A percentile compares a stretch with the other conserved stretches of the same genome.
phyloP scores from a whole-genome alignment of 1,139 yeast genomes.

The Sugiyamaella grinbergsii region DNA sequence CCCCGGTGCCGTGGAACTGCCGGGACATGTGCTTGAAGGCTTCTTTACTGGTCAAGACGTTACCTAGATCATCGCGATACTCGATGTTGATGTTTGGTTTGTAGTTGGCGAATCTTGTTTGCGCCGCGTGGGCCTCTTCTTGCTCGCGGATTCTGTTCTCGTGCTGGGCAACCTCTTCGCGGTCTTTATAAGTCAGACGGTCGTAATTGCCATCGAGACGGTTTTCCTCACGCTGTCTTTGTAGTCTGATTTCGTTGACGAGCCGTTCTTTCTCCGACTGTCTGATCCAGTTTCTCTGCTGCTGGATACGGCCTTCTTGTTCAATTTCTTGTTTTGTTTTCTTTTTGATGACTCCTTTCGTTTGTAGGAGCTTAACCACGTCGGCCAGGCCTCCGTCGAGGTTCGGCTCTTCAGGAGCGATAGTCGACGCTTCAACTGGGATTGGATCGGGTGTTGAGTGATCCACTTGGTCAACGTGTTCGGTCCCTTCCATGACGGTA shows the following conservation, averaged over 20 bases:
- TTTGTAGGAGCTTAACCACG: constrained; percentile 56
- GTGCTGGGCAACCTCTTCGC: constrained; percentile 45
- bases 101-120: constrained; percentile 49
- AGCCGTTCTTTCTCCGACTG: constrained; percentile 29
- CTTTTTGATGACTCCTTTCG: constrained; percentile 46
- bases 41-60: constrained; percentile 63
- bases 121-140: constrained; percentile 39
- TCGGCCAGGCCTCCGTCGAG: constrained; percentile 59
- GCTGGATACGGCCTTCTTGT: constrained; percentile 31
- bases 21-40: constrained; percentile 87
- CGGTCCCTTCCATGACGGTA: not conserved
- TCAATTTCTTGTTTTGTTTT: constrained; percentile 33
- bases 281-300: constrained; percentile 39
- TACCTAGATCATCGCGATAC: constrained; percentile 74
- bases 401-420: constrained; percentile 38
- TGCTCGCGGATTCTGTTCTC: constrained; percentile 42
- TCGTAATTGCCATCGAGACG: constrained; percentile 36
- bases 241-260: constrained; percentile 40
- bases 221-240: constrained; percentile 41
- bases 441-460: too few relatives aligned
- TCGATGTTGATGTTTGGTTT: constrained; percentile 65
- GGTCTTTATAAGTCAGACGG: constrained; percentile 41
- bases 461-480: too few relatives aligned
- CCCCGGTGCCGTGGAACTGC: constrained; percentile 75
- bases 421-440: constrained; percentile 18